A percentile compares a stretch with the other conserved stretches of the same genome.
These are phyloP conservation scores for Blastomyces gilchristii DNA, from an alignment of 2,329 filamentous ascomycete species.

Conservation along the genomic window DNA sequence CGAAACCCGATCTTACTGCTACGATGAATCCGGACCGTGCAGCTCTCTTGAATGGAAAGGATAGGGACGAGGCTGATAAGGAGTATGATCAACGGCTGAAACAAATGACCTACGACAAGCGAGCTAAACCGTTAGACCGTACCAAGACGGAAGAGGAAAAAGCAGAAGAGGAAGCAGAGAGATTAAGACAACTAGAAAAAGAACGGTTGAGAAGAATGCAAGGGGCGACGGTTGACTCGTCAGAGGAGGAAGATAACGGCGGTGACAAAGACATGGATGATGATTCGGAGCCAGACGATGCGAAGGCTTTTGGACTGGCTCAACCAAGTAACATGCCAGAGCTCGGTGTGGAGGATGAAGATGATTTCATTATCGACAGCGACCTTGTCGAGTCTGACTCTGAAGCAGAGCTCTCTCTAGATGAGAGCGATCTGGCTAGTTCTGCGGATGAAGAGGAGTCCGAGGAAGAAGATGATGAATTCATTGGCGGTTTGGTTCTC, in stretches of 20 bases:
- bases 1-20: conserved; percentile 27
- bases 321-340: conserved; percentile 37
- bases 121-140: conserved; percentile 73
- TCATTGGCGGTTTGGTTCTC: conserved; percentile 55
- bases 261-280: conserved; percentile 38
- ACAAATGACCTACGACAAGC: conserved; percentile 71
- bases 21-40: conserved; percentile 55
- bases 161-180: conserved; percentile 63
- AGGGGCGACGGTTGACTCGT: conserved; percentile 59
- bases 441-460: conserved; percentile 46
- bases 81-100: conserved; percentile 79
- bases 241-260: conserved; percentile 32
- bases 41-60: conserved; percentile 49
- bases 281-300: conserved; percentile 44
- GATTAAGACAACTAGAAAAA: conserved; percentile 70
- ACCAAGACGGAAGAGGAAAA: conserved; percentile 88
- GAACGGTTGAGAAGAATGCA: conserved; percentile 77
- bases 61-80: conserved; percentile 62
- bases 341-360: conserved; percentile 78
- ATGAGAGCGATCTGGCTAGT: conserved; percentile 26
- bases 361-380: conserved; percentile 85
- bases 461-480: conserved; percentile 57
- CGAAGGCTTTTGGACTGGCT: conserved; percentile 52
- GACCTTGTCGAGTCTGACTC: conserved; percentile 77
- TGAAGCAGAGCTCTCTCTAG: conserved; percentile 34